Evolutionary conservation across 441 rosid species (phyloP), one percentile per base, ranked within the genome.

Genomic region (Rhodomyrtus psidioides): DNA sequence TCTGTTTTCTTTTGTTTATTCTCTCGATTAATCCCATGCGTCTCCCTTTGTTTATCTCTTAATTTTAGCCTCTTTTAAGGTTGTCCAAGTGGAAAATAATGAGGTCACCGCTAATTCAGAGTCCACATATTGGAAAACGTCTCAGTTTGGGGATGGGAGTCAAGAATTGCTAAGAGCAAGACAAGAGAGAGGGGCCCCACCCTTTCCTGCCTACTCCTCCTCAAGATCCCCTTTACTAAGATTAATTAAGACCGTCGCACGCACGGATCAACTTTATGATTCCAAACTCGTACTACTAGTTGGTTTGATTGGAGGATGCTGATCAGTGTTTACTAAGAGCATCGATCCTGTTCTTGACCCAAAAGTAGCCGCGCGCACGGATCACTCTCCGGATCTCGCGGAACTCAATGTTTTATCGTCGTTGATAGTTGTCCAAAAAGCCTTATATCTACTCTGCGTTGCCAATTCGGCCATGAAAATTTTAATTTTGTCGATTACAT

Each of bases 401-500:
- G 16, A 39, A 39, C 79, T 39, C n/a, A 1, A 1, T 5, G 2
- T 21, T 70, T 57, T 10, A 39, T 70, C 7, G 0, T 21, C 15
- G 24, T 0, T 0, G 5, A 70, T 39, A 19, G 5, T 17, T 34
- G 14, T 30, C 46, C 6, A 0, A 12, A 9, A 34, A 19, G n/a
- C 9, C 0, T 0, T 12, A 10, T 1, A 57, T 24, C 7, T 10
- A 26, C 12, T 57, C 4, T 10, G 12, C 7, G 60, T 12, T 12
- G 60, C 14, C 28, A 26, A 57, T 2, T 57, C 5, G 15, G 2
- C 9, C 2, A 8, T 0, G 6, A 0, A 14, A 1, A 17, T 30
- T 17, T 4, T 0, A 9, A 0, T 30, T 30, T 19, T 21, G 2
- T 0, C 49, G 2, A 65, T 0, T 9, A 34, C 8, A 9, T 34